Conservation (phyloP, 371 early-diverging fungal species). For the Phascolomyces articulosus region DNA sequence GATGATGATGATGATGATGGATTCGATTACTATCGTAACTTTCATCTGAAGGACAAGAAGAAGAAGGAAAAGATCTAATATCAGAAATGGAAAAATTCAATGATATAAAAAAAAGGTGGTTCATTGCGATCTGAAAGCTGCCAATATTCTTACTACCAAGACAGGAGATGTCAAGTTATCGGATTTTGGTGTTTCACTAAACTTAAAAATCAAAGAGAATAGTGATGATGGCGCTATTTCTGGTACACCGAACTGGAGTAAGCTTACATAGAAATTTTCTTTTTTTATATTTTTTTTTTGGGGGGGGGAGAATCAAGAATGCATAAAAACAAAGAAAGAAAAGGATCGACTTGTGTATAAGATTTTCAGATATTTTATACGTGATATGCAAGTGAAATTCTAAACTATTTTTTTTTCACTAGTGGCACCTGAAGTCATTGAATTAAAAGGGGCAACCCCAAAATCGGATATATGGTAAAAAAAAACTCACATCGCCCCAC, state of each 20-base stretch:
- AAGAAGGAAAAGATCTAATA: no score
- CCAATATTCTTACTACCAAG: slow-evolving; percentile 94
- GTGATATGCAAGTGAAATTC: no score
- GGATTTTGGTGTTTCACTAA: slow-evolving; percentile 94
- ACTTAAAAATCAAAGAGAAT: slow-evolving; percentile 65
- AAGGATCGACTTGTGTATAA: no score
- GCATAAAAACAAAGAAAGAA: no score
- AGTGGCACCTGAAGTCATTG: slow-evolving; percentile 98
- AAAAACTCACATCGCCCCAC: not conserved
- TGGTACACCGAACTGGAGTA: slow-evolving; percentile 97
- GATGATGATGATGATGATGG: no score
- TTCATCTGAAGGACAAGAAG: no score
- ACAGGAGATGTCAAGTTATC: slow-evolving; percentile 94
- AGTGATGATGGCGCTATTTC: slow-evolving; percentile 71
- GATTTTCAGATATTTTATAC: no score
- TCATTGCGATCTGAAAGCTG: slow-evolving; percentile 97
- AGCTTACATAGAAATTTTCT: slow-evolving; percentile 14
- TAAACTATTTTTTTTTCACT: slow-evolving; percentile 2
- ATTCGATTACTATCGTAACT: no score
- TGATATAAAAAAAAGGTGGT: no score
- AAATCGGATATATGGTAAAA: slow-evolving; percentile 88
- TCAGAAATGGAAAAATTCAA: no score
- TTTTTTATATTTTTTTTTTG: no score
- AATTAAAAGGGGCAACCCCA: slow-evolving; percentile 78
- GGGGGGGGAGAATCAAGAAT: no score